These are phyloP conservation scores for Diospyros lotus DNA, from an alignment of 148 eudicot species.

Conservation along the genomic window DNA sequence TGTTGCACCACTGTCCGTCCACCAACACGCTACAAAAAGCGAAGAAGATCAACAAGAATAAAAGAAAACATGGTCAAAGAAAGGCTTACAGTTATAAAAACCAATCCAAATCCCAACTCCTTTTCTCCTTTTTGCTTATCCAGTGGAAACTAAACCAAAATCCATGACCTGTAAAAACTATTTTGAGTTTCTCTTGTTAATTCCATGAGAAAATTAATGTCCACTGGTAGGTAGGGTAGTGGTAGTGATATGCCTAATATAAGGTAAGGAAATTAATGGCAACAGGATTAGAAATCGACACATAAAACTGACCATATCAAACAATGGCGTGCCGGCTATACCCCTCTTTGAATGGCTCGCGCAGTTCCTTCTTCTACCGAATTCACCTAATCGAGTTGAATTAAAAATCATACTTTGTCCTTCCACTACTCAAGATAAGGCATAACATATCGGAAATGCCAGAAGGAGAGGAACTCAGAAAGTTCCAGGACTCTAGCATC, in stretches of 20 bases:
- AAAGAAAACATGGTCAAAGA: background rate
- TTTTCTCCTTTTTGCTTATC: background rate
- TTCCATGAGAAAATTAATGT: background rate
- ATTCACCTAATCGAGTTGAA: background rate
- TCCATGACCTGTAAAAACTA: background rate
- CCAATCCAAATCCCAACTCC: background rate
- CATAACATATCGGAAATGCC: conserved; percentile 77
- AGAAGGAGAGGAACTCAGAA: conserved; percentile 42
- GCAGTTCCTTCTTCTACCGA: background rate
- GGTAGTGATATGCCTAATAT: background rate
- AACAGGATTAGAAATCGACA: background rate
- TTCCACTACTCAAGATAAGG: conserved; percentile 75
- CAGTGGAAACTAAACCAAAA: background rate
- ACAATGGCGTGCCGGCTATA: background rate
- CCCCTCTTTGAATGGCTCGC: background rate
- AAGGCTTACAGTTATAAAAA: too few relatives aligned
- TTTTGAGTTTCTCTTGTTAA: background rate
- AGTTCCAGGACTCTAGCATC: conserved; percentile 96
- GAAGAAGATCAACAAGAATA: background rate
- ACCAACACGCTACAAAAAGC: too few relatives aligned
- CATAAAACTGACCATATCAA: background rate
- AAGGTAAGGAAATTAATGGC: background rate
- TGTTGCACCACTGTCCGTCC: too few relatives aligned
- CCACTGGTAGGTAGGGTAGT: background rate
- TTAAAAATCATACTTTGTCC: conserved; percentile 86